Base-by-base conservation (phyloP, 2,329 filamentous ascomycete genomes). In the Nemania sp. region DNA sequence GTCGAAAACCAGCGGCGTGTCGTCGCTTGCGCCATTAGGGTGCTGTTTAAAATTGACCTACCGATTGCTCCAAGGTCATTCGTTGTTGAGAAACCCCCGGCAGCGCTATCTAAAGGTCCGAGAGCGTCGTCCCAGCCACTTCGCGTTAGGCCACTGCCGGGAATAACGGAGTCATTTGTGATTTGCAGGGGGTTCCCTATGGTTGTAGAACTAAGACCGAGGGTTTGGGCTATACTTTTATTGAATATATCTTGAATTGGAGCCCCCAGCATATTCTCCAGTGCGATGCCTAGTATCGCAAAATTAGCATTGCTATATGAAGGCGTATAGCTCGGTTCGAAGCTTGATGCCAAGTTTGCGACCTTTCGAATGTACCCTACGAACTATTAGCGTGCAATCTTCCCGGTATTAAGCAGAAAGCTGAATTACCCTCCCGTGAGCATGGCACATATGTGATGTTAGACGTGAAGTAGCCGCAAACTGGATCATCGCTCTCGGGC, bases 231-330 rank as follows among this genome's bases (percentile, higher is more conserved):
- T 55, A 66, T 7, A 8, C 10, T 56, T 38, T 56, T 43, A 43
- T 26, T 24, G n/a, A 66, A 66, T 13, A 66, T 57, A 11, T 66
- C 64, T 56, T 62, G 7, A 41, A 62, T 26, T 41, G 64, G 13
- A 15, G 20, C 22, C 29, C 43, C 43, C 6, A 66, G 52, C 52
- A 66, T 66, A 20, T 66, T 66, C 22, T 54, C 49, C n/a, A 66
- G 52, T 41, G 57, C 64, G 41, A 66, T 38, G 53, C 64, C 64
- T 5, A 66, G 52, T 51, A 66, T 11, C 10, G 64, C 64, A 43
- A 66, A 66, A 35, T 66, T 66, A 5, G 64, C 64, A 52, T 66
- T 66, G n/a, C 64, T 66, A n/a, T 66, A 66, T 18, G 53, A 66
- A 18, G 64, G 64, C 18, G 64, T 66, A 38, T 59, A 61, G 27